Percentiles rank a stretch among this genome's conserved stretches.
Evolutionary conservation across 129 eudicot genomes (phyloP).

Genomic region (Scalesia atractyloides): DNA sequence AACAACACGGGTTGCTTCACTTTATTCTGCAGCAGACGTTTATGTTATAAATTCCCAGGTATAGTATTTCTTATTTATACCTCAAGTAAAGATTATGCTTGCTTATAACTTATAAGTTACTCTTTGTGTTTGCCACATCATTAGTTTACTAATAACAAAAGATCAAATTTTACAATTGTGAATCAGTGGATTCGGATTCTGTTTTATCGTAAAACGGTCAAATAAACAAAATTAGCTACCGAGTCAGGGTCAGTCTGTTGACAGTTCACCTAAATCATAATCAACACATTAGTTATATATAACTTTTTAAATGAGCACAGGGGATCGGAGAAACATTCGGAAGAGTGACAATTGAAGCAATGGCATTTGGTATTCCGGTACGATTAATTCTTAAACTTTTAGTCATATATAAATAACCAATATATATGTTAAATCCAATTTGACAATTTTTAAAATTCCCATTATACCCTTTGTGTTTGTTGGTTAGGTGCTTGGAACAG

Average conservation of each 20-base stretch:
- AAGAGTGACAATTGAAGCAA: slow-evolving; percentile 96
- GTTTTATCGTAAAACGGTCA: neutral
- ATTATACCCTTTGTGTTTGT: slow-evolving; percentile 5
- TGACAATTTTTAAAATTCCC: neutral
- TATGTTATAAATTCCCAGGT: slow-evolving; percentile 97
- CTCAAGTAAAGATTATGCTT: slow-evolving; percentile 9
- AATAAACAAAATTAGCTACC: neutral
- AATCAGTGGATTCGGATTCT: neutral
- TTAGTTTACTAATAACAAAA: neutral
- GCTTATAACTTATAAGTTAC: neutral
- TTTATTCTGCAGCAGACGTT: slow-evolving; percentile 92
- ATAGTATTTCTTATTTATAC: neutral
- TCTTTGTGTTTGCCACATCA: slow-evolving; percentile 2
- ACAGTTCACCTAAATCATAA: neutral
- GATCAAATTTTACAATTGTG: neutral
- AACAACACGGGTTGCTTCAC: slow-evolving; percentile 95
- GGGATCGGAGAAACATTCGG: slow-evolving; percentile 98
- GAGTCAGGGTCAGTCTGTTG: neutral
- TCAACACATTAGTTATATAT: neutral
- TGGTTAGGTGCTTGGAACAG: slow-evolving; percentile 89
- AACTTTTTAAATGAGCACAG: slow-evolving; percentile 36
- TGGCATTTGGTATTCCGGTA: slow-evolving; percentile 99
- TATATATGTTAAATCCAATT: neutral
- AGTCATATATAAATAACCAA: neutral
- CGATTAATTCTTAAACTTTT: neutral